Evolutionary conservation across 163 green algal species (phyloP), one percentile per base, ranked within the genome.

Genomic region (Chloromonas sp.): DNA sequence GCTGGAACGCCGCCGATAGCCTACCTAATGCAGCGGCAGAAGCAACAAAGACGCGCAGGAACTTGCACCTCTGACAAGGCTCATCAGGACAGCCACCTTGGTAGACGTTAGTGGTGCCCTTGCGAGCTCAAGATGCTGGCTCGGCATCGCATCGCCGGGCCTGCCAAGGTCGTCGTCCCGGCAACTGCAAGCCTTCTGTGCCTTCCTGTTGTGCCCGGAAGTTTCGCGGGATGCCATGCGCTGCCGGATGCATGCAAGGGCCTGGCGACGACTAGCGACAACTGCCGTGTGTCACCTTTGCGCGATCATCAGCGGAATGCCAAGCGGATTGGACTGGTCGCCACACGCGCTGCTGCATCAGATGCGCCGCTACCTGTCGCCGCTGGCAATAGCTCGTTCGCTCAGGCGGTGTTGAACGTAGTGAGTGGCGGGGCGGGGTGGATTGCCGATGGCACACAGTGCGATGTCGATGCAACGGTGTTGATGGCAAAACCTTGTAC

Each of bases 361-460:
- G 71, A 79, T 2, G 13, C 14, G 13, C 5, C 71, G 2, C 13
- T 36, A 3, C 71, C 71, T 2, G 14, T 36, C 71, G 14, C 2
- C 5, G 2, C 13, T 2, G 71, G 71, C 71, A 79, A 2, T 2
- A 59, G 13, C 11, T 58, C 71, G 1, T 89, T 90, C 8, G 58
- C 57, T 0, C 87, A 92, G 83, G 89, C 91, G 0, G 84, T 93
- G 36, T 89, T 93, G 76, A 90, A 92, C n/a, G 89, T 92, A 8
- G 86, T 84, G 81, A 60, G 81, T 79, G 62, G 5, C 61, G 60
- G 2, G n/a, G 8, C 62, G 74, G 5, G 2, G 5, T 74, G 66
- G 5, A 74, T 11, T 74, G 66, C 66, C 66, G 66, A 74, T 74
- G 66, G 66, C 5, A 11, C 66, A 74, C 66, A 74, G 66, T 36